A percentile compares a stretch with the other conserved stretches of the same genome.
phyloP scores from a whole-genome alignment of 495 filamentous ascomycete species.

The Aspergillus bridgeri region DNA sequence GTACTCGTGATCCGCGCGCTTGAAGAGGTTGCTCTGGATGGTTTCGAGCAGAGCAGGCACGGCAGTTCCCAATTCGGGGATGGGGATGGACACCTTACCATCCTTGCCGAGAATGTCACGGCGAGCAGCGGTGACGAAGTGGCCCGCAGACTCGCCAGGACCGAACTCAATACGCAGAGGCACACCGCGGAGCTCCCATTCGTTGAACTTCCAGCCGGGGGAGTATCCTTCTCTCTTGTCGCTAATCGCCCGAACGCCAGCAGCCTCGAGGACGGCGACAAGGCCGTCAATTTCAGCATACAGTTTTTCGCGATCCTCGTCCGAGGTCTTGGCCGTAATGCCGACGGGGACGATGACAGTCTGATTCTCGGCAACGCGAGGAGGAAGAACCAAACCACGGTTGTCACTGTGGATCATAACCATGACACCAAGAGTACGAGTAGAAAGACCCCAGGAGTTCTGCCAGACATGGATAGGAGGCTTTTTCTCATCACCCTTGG shows the following conservation, averaged over 20 bases:
- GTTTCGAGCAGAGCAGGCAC: constrained; percentile 79
- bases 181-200: constrained; percentile 93
- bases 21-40: constrained; percentile 84
- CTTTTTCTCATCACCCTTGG: constrained; percentile 68
- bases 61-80: constrained; percentile 64
- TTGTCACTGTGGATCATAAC: constrained; percentile 96
- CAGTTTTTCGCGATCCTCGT: constrained; percentile 70
- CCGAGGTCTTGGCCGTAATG: constrained; percentile 76
- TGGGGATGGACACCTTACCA: constrained; percentile 69
- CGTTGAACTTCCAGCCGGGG: constrained; percentile 95
- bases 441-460: constrained; percentile 97
- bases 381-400: constrained; percentile 88
- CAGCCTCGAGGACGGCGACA: constrained; percentile 57
- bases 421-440: constrained; percentile 94
- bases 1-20: constrained; percentile 74
- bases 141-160: constrained; percentile 82
- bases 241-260: constrained; percentile 64
- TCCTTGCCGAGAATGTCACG: constrained; percentile 69
- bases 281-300: constrained; percentile 68
- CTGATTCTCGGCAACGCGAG: constrained; percentile 81
- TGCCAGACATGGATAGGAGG: constrained; percentile 84
- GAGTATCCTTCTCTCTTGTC: constrained; percentile 85
- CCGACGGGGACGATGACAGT: constrained; percentile 90
- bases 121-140: constrained; percentile 78
- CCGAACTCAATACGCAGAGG: constrained; percentile 93